These are phyloP conservation scores for Calonectria hongkongensis DNA, from an alignment of 2,329 filamentous ascomycete genomes.

Conservation along the genomic window DNA sequence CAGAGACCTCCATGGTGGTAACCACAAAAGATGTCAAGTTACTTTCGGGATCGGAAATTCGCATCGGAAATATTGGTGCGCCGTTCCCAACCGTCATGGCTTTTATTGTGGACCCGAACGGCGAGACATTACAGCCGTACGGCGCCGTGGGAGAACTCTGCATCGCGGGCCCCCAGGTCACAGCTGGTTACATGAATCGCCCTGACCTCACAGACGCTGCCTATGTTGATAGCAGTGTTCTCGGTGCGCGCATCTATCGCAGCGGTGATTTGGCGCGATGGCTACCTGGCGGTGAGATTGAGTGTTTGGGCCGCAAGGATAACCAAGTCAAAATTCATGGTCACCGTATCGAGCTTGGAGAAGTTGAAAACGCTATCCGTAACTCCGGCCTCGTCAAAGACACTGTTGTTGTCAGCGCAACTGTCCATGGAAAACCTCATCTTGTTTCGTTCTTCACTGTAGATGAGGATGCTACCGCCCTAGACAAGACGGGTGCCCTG, in stretches of 20 bases:
- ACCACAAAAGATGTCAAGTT: conserved; percentile 32
- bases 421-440: conserved; percentile 23
- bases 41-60: not conserved
- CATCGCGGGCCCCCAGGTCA: conserved; percentile 44
- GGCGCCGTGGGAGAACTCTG: conserved; percentile 48
- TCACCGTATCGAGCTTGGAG: conserved; percentile 54
- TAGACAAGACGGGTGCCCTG: not conserved
- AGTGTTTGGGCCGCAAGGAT: conserved; percentile 51
- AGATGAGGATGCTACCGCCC: not conserved
- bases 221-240: conserved; percentile 30
- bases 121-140: conserved; percentile 30
- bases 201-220: conserved; percentile 38
- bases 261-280: conserved; percentile 48
- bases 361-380: conserved; percentile 48
- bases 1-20: conserved; percentile 42
- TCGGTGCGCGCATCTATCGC: conserved; percentile 36
- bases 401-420: conserved; percentile 29
- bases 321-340: conserved; percentile 55
- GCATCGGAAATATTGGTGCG: conserved; percentile 28
- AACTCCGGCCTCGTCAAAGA: conserved; percentile 23
- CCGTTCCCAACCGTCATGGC: conserved; percentile 33
- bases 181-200: conserved; percentile 41
- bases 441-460: conserved; percentile 17
- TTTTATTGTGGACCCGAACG: conserved; percentile 35
- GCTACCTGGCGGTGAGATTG: conserved; percentile 43